Percentiles rank a stretch among this genome's conserved stretches.
Evolutionary conservation across 345 rosid genomes (phyloP).

Genomic region (Acer negundo): DNA sequence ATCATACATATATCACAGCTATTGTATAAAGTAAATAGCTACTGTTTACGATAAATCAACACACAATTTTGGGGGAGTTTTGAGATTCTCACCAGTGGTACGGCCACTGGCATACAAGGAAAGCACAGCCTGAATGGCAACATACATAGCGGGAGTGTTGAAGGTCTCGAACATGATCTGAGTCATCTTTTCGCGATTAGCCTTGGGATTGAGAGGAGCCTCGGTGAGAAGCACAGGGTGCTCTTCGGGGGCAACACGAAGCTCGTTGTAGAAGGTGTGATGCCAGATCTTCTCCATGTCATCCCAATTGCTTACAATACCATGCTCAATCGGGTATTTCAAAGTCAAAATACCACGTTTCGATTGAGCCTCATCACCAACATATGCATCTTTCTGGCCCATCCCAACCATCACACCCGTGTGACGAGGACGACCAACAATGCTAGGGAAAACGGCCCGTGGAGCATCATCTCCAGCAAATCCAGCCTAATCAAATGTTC

Average conservation of each 20-base stretch:
- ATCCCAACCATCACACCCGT: conserved; percentile 89
- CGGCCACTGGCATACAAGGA: conserved; percentile 97
- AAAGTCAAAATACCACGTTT: conserved; percentile 77
- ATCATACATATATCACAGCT: not conserved
- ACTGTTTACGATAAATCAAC: too few relatives aligned
- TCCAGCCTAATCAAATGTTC: conserved; percentile 57
- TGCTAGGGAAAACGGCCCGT: conserved; percentile 89
- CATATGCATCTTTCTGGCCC: conserved; percentile 91
- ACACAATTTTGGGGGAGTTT: not conserved
- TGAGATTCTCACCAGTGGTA: conserved; percentile 72
- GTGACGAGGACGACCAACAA: conserved; percentile 92
- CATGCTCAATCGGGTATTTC: conserved; percentile 87
- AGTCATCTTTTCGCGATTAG: conserved; percentile 98
- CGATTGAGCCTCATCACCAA: conserved; percentile 85
- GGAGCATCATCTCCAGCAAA: conserved; percentile 97
- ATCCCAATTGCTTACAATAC: conserved; percentile 96
- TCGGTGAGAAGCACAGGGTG: conserved; percentile 80
- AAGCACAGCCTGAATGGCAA: conserved; percentile 92
- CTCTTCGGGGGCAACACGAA: conserved; percentile 93
- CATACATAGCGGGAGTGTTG: conserved; percentile 91
- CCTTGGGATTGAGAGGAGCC: conserved; percentile 97
- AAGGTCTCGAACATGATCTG: conserved; percentile 96
- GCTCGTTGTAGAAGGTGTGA: conserved; percentile 93
- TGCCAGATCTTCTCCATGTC: conserved; percentile 98
- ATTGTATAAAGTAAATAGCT: too few relatives aligned